Evolutionary conservation across 495 filamentous ascomycete genomes (phyloP).

Genomic region (Penicillium daleae): DNA sequence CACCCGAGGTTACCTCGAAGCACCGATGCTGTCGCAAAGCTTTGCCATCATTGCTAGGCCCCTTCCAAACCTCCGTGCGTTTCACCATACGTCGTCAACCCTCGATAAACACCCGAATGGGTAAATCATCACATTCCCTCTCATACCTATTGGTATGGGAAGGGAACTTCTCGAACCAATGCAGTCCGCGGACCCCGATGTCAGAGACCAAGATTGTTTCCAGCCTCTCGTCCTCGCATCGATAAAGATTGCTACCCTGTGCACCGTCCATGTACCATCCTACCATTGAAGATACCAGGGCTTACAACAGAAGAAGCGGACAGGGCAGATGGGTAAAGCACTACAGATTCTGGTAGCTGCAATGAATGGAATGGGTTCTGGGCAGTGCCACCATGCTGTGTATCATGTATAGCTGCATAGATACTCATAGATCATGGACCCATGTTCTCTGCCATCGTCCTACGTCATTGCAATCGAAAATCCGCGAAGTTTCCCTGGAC

Average conservation of each 20-base stretch:
- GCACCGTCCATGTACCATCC: neutral
- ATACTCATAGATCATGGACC: neutral
- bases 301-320: neutral
- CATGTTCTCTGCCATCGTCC: neutral
- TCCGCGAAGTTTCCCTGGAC: neutral
- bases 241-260: neutral
- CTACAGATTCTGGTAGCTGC: neutral
- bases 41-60: neutral
- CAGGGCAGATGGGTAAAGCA: neutral
- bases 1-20: neutral
- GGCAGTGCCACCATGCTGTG: neutral
- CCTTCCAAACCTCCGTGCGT: neutral
- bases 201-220: neutral
- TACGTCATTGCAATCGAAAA: neutral
- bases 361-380: neutral
- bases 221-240: neutral
- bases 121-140: neutral
- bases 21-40: neutral
- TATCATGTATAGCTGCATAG: neutral
- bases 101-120: neutral
- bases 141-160: neutral
- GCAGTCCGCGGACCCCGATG: neutral
- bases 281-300: neutral
- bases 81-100: neutral
- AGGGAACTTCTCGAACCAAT: neutral